phyloP scores from a whole-genome alignment of 768 basidiomycete species.

The Mrakia hoshinonis region DNA sequence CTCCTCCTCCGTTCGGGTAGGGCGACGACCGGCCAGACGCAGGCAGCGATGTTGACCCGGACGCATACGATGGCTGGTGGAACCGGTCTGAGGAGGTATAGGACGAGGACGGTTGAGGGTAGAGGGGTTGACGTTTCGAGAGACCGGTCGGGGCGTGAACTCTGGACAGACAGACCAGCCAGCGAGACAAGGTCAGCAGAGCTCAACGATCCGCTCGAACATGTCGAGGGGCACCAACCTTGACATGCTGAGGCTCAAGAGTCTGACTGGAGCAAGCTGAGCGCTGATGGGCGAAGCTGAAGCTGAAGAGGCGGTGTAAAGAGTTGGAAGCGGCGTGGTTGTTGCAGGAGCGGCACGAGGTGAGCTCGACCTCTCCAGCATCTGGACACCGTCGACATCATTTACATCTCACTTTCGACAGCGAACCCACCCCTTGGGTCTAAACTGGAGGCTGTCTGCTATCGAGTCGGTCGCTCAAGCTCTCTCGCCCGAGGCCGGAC shows the following conservation, averaged over 20 bases:
- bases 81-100: not conserved
- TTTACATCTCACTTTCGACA: too few relatives aligned
- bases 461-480: too few relatives aligned
- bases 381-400: too few relatives aligned
- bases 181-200: not conserved
- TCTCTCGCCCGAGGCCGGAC: not conserved
- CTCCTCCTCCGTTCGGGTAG: not conserved
- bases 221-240: not conserved
- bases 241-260: not conserved
- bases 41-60: not conserved
- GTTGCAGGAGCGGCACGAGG: not conserved
- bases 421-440: too few relatives aligned
- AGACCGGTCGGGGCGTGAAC: not conserved
- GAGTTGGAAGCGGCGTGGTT: not conserved
- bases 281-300: not conserved
- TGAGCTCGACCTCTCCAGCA: too few relatives aligned
- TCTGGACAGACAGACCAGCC: not conserved
- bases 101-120: constrained; percentile 11
- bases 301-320: not conserved
- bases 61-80: not conserved
- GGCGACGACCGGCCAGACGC: not conserved
- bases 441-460: too few relatives aligned
- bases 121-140: constrained; percentile 12
- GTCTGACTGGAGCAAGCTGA: not conserved
- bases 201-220: not conserved